Evolutionary conservation across 2,329 filamentous ascomycete genomes (phyloP).

Genomic region (Trichoderma sp.): DNA sequence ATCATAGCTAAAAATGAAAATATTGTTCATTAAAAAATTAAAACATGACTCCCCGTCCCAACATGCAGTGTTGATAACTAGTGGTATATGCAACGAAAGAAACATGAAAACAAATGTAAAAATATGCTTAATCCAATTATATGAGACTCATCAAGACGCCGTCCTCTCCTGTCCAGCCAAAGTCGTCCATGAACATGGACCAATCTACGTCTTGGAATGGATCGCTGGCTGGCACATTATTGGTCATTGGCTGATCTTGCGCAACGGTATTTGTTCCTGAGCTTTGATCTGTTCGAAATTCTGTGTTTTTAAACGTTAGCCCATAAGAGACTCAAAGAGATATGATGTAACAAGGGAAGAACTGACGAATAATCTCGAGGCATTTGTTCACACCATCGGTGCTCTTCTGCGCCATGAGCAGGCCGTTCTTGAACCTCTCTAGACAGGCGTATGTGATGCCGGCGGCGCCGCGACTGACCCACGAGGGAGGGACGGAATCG

Average conservation of each 20-base stretch:
- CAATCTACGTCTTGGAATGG: conserved; percentile 50
- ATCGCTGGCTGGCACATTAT: conserved; percentile 28
- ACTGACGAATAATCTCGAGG: conserved; percentile 34
- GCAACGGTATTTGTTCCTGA: conserved; percentile 9
- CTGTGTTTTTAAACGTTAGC: background rate
- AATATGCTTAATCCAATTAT: background rate
- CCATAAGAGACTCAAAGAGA: background rate
- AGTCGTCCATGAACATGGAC: conserved; percentile 53
- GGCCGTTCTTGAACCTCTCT: conserved; percentile 45
- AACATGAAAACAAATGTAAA: background rate
- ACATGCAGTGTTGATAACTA: background rate
- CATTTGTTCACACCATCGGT: conserved; percentile 35
- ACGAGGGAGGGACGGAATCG: conserved; percentile 44
- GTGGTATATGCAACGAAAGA: background rate
- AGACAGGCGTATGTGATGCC: conserved; percentile 54
- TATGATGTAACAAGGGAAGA: background rate
- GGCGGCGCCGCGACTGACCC: conserved; percentile 49
- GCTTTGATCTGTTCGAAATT: background rate
- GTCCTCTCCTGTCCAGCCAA: conserved; percentile 45
- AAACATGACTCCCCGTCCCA: background rate
- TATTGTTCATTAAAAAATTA: background rate
- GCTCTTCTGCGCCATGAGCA: conserved; percentile 41
- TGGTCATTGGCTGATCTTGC: conserved; percentile 26
- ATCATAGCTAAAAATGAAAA: background rate
- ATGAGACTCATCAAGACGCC: conserved; percentile 31